phyloP scores from a whole-genome alignment of 495 filamentous ascomycete genomes.

The Staphylotrichum tortipilum region DNA sequence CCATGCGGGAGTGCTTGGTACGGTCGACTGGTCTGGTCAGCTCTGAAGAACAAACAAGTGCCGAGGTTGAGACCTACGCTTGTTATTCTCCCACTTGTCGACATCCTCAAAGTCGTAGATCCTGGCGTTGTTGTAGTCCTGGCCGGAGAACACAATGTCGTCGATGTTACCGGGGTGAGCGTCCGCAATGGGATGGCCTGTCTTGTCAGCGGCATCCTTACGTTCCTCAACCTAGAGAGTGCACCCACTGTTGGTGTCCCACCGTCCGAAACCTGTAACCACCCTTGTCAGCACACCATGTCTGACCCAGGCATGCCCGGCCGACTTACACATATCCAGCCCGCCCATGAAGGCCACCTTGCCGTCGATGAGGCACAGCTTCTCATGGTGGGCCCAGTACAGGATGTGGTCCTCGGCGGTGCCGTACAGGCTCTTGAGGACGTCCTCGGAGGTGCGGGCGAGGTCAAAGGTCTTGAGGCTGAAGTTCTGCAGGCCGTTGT shows the following conservation, averaged over 20 bases:
- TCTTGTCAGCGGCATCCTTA: slow-evolving; percentile 17
- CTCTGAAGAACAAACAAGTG: background rate
- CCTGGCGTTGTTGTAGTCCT: slow-evolving; percentile 91
- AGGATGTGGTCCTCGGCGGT: slow-evolving; percentile 68
- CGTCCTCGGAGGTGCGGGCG: slow-evolving; percentile 54
- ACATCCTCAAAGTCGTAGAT: slow-evolving; percentile 85
- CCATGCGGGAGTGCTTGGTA: slow-evolving; percentile 75
- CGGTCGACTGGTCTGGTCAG: slow-evolving; percentile 52
- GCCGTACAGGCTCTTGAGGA: slow-evolving; percentile 71
- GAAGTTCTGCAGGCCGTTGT: slow-evolving; percentile 33
- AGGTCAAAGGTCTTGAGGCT: slow-evolving; percentile 39
- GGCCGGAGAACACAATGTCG: slow-evolving; percentile 73
- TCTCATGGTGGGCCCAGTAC: slow-evolving; percentile 96
- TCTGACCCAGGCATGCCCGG: too few species aligned
- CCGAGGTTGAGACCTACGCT: slow-evolving; percentile 38
- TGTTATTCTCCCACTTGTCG: slow-evolving; percentile 73
- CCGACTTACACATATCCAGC: slow-evolving; percentile 51
- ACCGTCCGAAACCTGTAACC: slow-evolving; percentile 48
- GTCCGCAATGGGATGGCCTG: slow-evolving; percentile 74
- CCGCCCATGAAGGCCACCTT: slow-evolving; percentile 85
- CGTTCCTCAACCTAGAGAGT: background rate
- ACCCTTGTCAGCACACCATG: background rate
- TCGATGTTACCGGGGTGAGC: slow-evolving; percentile 70
- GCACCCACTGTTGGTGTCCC: slow-evolving; percentile 47
- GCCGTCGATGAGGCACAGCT: slow-evolving; percentile 77